These are phyloP conservation scores for Leptosphaerulina australis DNA, from an alignment of 2,329 filamentous ascomycete genomes.

Conservation along the genomic window DNA sequence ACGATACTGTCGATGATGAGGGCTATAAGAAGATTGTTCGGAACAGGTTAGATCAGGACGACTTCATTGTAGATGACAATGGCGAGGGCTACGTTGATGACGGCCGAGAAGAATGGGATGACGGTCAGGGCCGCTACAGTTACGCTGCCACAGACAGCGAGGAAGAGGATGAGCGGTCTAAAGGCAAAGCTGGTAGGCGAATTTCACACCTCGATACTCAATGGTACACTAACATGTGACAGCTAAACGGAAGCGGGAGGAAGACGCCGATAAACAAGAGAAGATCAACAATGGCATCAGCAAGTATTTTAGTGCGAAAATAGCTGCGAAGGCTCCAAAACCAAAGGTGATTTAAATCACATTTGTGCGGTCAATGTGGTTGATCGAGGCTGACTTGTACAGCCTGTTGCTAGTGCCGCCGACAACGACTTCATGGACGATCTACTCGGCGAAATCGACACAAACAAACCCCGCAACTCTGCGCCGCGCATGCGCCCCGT, in stretches of 20 bases:
- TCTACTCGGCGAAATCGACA: slow-evolving; percentile 86
- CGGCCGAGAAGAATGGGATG: slow-evolving; percentile 71
- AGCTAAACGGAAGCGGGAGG: slow-evolving; percentile 88
- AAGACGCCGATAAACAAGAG: slow-evolving; percentile 82
- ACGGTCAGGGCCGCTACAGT: slow-evolving; percentile 74
- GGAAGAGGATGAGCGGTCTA: slow-evolving; percentile 71
- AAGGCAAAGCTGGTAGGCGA: slow-evolving; percentile 62
- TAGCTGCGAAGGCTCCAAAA: slow-evolving; percentile 68
- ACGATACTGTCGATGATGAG: slow-evolving; percentile 96
- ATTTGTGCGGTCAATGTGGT: background rate
- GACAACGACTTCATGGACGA: slow-evolving; percentile 87
- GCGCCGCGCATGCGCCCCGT: slow-evolving; percentile 65
- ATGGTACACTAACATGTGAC: slow-evolving; percentile 23
- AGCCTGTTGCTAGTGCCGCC: slow-evolving; percentile 80
- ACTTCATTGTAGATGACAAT: slow-evolving; percentile 98
- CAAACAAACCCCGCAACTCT: slow-evolving; percentile 67
- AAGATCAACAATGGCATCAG: slow-evolving; percentile 90
- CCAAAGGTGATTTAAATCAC: slow-evolving; percentile 67
- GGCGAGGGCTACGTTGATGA: slow-evolving; percentile 97
- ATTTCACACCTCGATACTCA: background rate
- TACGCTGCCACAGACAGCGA: slow-evolving; percentile 71
- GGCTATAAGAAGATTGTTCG: slow-evolving; percentile 96
- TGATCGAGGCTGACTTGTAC: slow-evolving; percentile 27
- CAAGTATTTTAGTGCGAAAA: slow-evolving; percentile 88
- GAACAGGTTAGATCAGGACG: slow-evolving; percentile 85